Percentiles rank a stretch among this genome's conserved stretches.
Evolutionary conservation across 768 basidiomycete genomes (phyloP).

Genomic region (Pulveroboletus sp.): DNA sequence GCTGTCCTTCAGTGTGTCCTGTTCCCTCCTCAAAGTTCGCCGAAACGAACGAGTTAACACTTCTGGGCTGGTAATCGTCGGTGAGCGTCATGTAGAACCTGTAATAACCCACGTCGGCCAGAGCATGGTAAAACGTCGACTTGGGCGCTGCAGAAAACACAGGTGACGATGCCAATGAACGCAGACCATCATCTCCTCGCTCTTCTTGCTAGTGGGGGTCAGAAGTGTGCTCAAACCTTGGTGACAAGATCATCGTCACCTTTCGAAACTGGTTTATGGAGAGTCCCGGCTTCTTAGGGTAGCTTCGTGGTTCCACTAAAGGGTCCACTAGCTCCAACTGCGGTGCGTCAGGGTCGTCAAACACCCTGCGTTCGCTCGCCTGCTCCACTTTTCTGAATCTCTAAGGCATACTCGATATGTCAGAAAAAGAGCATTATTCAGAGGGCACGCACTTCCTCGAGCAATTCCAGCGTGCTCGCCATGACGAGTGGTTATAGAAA

Average conservation of each 20-base stretch:
- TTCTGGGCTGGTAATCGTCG: slow-evolving; percentile 36
- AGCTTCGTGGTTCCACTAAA: slow-evolving; percentile 23
- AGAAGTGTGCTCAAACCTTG: not conserved
- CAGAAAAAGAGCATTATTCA: not conserved
- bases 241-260: slow-evolving; percentile 31
- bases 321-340: slow-evolving; percentile 16
- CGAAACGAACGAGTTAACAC: slow-evolving; percentile 42
- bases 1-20: slow-evolving; percentile 39
- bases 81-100: slow-evolving; percentile 9
- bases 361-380: slow-evolving; percentile 49
- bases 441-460: slow-evolving; percentile 26
- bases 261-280: slow-evolving; percentile 60
- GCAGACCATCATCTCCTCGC: slow-evolving; percentile 18
- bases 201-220: slow-evolving; percentile 16
- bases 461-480: slow-evolving; percentile 21
- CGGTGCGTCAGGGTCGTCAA: slow-evolving; percentile 27
- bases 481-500: slow-evolving; percentile 7
- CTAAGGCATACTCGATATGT: slow-evolving; percentile 27
- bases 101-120: slow-evolving; percentile 35
- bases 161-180: slow-evolving; percentile 27
- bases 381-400: slow-evolving; percentile 56
- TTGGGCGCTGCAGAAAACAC: slow-evolving; percentile 39
- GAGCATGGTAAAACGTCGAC: slow-evolving; percentile 44
- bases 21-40: slow-evolving; percentile 31
- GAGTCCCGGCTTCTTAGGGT: slow-evolving; percentile 45